phyloP scores from a whole-genome alignment of 192 early-diverging fungal genomes.

The Coemansia aciculifera region DNA sequence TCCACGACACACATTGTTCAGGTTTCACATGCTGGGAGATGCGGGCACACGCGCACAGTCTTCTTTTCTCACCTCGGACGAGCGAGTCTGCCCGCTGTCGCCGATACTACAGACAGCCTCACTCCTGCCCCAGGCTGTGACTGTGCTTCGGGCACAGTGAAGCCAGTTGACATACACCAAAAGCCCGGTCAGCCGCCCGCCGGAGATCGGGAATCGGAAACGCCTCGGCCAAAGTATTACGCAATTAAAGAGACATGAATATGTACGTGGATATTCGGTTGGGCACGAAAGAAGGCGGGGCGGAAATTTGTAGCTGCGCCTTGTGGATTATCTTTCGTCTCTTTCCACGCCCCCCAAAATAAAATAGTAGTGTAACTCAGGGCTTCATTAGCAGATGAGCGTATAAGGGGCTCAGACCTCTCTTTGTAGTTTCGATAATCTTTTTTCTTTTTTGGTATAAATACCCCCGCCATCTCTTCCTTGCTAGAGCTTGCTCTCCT shows the following conservation, averaged over 20 bases:
- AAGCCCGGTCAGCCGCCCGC: neutral
- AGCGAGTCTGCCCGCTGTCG: neutral
- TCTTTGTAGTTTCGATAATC: neutral
- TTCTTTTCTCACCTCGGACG: neutral
- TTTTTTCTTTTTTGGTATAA: neutral
- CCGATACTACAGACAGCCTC: neutral
- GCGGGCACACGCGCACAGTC: neutral
- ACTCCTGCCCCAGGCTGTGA: neutral
- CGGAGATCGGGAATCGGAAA: slow-evolving; percentile 12
- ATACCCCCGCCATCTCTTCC: neutral
- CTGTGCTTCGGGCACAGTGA: neutral
- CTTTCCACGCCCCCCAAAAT: neutral
- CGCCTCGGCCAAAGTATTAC: neutral
- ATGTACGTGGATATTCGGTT: neutral
- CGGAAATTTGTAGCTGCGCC: neutral
- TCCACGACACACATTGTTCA: neutral
- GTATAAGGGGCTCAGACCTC: neutral
- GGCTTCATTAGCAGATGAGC: neutral
- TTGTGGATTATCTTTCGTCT: neutral
- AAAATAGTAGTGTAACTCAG: neutral
- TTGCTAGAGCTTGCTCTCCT: neutral
- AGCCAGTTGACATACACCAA: neutral
- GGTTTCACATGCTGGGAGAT: slow-evolving; percentile 6
- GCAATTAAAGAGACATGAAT: neutral
- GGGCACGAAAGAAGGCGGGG: neutral